Evolutionary conservation across 83 land plant genomes (phyloP).

Genomic region (Isoetes engelmannii): DNA sequence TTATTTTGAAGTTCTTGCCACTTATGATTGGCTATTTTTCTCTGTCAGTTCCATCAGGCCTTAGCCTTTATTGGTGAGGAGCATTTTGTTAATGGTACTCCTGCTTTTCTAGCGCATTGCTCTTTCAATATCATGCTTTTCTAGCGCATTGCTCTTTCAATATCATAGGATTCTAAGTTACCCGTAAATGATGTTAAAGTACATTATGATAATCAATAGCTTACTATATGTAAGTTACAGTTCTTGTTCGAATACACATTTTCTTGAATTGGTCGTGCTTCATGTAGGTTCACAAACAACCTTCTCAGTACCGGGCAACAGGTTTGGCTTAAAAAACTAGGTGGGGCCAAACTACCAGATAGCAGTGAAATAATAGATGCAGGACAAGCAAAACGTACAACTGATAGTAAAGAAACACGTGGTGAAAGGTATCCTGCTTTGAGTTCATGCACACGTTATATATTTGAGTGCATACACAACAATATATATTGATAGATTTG

Average conservation of each 20-base stretch:
- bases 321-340: constrained; percentile 74
- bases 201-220: neutral
- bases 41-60: constrained; percentile 96
- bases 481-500: neutral
- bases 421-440: constrained; percentile 61
- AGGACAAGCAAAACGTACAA: constrained; percentile 76
- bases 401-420: constrained; percentile 23
- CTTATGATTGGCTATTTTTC: constrained; percentile 96
- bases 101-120: too few relatives aligned
- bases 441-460: constrained; percentile 3
- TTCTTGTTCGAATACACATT: neutral
- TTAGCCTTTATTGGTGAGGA: constrained; percentile 88
- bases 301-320: constrained; percentile 93
- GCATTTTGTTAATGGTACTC: neutral
- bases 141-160: too few relatives aligned
- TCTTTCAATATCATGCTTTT: too few relatives aligned
- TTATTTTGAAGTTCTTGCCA: constrained; percentile 69
- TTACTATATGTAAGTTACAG: neutral
- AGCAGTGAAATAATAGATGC: constrained; percentile 82
- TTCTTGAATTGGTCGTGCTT: neutral
- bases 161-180: neutral
- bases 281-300: constrained; percentile 85
- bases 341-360: constrained; percentile 83
- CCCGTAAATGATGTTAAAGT: neutral
- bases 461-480: neutral